Conservation (phyloP, 495 filamentous ascomycete species). For the Trichoderma virens region DNA sequence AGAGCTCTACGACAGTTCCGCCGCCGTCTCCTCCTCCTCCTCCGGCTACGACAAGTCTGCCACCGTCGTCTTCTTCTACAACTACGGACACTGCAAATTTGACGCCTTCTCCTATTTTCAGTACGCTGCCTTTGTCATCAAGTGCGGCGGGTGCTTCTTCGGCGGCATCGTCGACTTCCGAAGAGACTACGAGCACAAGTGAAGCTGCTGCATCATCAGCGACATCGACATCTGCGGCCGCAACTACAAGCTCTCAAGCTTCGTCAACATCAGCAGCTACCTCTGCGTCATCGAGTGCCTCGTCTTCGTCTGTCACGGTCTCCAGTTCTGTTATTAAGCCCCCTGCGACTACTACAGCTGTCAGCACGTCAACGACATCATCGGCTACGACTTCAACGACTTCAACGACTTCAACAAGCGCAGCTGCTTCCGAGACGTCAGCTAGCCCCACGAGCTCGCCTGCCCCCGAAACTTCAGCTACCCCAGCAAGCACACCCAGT, state of each 20-base stretch:
- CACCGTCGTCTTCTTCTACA: not conserved
- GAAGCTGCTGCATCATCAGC: no score
- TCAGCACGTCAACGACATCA: conserved; percentile 8
- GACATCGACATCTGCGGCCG: no score
- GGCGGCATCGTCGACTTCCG: no score
- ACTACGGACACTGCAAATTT: not conserved
- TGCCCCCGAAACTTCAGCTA: not conserved
- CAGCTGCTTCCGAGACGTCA: not conserved
- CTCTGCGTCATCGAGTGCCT: not conserved
- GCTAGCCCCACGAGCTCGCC: not conserved
- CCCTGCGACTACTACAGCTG: not conserved
- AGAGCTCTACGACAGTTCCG: not conserved
- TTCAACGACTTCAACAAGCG: not conserved
- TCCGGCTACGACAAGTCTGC: conserved; percentile 13
- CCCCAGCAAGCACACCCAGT: not conserved
- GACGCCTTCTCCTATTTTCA: not conserved
- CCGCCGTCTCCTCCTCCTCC: conserved; percentile 15
- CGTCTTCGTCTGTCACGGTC: not conserved
- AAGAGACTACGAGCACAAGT: no score
- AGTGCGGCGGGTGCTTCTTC: no score
- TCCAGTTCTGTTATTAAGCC: not conserved
- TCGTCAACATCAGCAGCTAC: conserved; percentile 1
- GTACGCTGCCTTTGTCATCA: no score
- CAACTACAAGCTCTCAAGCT: not conserved
- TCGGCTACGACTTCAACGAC: not conserved